Evolutionary conservation across 352 stramenopile genomes (phyloP).

Genomic region (Halophytophthora batemanensis): DNA sequence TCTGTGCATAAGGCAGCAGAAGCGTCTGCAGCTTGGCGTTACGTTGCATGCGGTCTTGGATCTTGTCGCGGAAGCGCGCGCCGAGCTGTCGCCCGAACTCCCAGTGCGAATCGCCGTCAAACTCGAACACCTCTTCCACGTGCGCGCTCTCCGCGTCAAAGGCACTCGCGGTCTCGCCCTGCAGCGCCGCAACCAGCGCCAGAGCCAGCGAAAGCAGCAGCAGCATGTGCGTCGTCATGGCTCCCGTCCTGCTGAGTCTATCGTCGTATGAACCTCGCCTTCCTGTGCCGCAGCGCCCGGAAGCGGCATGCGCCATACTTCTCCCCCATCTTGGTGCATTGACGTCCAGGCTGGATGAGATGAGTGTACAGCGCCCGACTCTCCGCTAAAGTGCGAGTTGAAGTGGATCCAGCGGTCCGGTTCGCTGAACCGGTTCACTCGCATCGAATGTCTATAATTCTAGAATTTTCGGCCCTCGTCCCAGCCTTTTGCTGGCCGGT

Average conservation of each 20-base stretch:
- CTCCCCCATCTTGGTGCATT: too few relatives aligned
- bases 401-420: background rate
- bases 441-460: background rate
- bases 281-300: too few relatives aligned
- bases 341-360: background rate
- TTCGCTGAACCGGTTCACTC: background rate
- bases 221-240: conserved; percentile 3
- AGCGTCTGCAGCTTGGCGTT: conserved; percentile 58
- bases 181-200: background rate
- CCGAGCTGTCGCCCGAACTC: conserved; percentile 57
- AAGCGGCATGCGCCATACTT: too few relatives aligned
- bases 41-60: conserved; percentile 32
- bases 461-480: background rate
- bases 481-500: background rate
- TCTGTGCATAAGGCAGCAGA: conserved; percentile 53
- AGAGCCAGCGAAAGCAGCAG: conserved; percentile 3
- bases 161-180: background rate
- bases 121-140: conserved; percentile 49
- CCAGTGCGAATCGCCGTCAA: conserved; percentile 54
- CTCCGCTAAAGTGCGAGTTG: background rate
- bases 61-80: conserved; percentile 45
- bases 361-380: background rate
- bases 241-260: background rate
- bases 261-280: background rate
- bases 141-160: conserved; percentile 6